Evolutionary conservation across 164 flowering plant genomes (phyloP), one percentile per base, ranked within the genome.

Genomic region (Tetracentron sinense): DNA sequence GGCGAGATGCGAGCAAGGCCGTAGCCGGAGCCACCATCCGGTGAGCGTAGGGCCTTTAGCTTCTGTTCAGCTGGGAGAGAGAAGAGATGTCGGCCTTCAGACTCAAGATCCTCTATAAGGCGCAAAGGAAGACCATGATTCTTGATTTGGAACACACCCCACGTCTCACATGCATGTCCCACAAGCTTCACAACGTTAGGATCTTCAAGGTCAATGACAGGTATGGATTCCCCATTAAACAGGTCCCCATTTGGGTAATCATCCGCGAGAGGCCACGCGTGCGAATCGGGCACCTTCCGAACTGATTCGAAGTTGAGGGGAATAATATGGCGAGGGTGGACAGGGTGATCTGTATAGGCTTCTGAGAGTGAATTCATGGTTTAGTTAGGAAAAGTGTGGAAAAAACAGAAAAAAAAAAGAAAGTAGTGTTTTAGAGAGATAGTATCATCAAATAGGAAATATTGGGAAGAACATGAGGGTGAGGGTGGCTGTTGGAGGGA

Each of bases 121-220:
- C 15, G 0, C 33, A 29, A 10, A 0, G 82, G 72, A 21, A 87
- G 31, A 4, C 77, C 89, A 63, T 87, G 89, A 55, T 74, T 77
- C 0, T 35, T 79, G 31, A 87, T 28, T 22, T 80, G 84, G 50
- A 85, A 85, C 8, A 55, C 73, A 12, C 89, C 93, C 86, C 84
- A 85, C 20, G 60, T 58, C 46, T 75, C 71, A 31, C 85, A 83
- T 27, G 90, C 90, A 28, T 58, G 66, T 15, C 64, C 68, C 6
- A 84, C 30, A 1, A 62, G 71, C 4, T 69, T 61, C 0, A 31
- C 42, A 0, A 67, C 80, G 25, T 75, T 62, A 1, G 79, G 75
- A 25, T 75, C 77, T 8, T 0, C 20, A 4, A 86, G 75, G 59
- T 84, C 85, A 21, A 86, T 67, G n/a, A 67, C 19, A 0, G 92